These are phyloP conservation scores for Oryza australiensis DNA, from an alignment of 176 grass and related monocot species.

Conservation along the genomic window DNA sequence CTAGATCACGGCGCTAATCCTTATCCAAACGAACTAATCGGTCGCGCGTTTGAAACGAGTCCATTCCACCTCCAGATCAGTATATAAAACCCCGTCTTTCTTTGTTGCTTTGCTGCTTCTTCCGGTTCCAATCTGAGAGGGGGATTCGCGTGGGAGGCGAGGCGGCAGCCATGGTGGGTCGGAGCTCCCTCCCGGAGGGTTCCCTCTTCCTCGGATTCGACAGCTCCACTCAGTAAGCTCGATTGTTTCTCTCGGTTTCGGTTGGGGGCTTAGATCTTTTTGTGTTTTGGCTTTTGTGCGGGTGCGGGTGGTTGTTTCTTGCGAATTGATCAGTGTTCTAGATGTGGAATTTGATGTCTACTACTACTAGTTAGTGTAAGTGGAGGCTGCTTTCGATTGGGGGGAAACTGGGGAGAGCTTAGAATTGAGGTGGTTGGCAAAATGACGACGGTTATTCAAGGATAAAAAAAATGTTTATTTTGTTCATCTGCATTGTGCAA, in stretches of 20 bases:
- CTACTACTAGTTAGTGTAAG: neutral
- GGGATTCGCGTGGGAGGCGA: neutral
- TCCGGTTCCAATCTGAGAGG: neutral
- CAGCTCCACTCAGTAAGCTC: constrained; percentile 88
- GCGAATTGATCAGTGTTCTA: neutral
- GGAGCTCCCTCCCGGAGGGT: constrained; percentile 61
- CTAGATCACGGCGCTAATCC: neutral
- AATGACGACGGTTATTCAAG: neutral
- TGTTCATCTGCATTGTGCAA: neutral
- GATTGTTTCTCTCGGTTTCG: neutral
- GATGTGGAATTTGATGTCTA: neutral
- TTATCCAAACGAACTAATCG: neutral
- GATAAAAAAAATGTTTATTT: neutral
- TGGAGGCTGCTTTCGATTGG: neutral
- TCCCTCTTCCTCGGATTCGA: constrained; percentile 90
- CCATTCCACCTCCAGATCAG: neutral
- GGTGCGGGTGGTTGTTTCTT: neutral
- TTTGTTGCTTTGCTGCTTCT: no score
- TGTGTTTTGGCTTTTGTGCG: neutral
- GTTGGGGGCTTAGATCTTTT: neutral
- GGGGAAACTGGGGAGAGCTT: neutral
- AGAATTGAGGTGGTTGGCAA: neutral
- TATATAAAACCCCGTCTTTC: neutral
- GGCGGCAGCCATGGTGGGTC: constrained; percentile 41
- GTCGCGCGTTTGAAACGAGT: neutral